Percentiles rank a stretch among this genome's conserved stretches.
phyloP scores from a whole-genome alignment of 768 basidiomycete species.

The Tricholoma furcatifolium region DNA sequence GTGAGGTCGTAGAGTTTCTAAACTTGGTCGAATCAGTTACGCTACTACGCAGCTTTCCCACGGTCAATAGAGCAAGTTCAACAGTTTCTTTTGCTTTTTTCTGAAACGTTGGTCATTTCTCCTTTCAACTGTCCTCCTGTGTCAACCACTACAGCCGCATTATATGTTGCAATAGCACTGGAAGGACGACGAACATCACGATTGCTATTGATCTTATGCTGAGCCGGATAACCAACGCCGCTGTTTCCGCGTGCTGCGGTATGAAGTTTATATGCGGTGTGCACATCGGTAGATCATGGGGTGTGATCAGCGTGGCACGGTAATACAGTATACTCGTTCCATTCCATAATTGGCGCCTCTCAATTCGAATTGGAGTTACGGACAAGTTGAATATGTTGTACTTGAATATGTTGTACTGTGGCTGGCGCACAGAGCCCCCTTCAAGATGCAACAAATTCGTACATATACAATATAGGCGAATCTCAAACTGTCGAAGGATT shows the following conservation, averaged over 20 bases:
- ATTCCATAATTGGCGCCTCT: no score
- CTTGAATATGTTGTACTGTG: no score
- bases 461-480: no score
- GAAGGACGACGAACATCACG: neutral
- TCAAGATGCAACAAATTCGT: no score
- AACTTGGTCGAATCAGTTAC: slow-evolving; percentile 6
- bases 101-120: neutral
- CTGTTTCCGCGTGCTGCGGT: slow-evolving; percentile 4
- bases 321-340: no score
- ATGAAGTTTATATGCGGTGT: neutral
- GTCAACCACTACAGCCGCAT: neutral
- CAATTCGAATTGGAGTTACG: no score
- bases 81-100: neutral
- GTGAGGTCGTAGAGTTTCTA: slow-evolving; percentile 10
- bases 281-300: neutral
- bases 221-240: neutral
- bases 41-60: slow-evolving; percentile 7
- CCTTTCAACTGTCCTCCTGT: no score
- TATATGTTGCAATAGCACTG: no score
- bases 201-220: neutral
- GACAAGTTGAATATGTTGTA: no score
- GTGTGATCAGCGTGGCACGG: neutral
- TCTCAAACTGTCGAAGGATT: no score
- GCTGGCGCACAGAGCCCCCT: no score
- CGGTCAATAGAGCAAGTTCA: slow-evolving; percentile 5